Conservation (phyloP, 495 filamentous ascomycete genomes). For the Recurvomyces mirabilis region DNA sequence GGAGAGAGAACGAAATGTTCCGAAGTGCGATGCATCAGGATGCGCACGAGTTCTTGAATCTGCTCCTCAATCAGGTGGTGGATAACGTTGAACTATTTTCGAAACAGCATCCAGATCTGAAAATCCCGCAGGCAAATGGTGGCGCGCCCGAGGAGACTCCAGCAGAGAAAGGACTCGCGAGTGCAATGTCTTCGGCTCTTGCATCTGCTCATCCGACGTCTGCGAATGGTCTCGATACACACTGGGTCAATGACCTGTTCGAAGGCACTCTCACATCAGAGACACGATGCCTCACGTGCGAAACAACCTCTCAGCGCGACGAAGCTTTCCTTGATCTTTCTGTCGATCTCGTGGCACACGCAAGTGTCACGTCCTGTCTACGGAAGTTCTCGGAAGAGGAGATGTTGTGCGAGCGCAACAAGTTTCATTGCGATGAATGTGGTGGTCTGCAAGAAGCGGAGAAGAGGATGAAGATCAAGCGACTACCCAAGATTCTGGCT, state of each 20-base stretch:
- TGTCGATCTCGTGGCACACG: conserved; percentile 90
- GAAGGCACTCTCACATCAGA: conserved; percentile 91
- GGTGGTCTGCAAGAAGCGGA: conserved; percentile 95
- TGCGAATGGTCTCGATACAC: conserved; percentile 22
- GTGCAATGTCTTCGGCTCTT: conserved; percentile 16
- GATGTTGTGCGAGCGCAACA: conserved; percentile 97
- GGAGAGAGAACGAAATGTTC: conserved; percentile 95
- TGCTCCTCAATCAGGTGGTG: conserved; percentile 92
- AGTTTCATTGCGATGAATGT: conserved; percentile 96
- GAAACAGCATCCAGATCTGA: conserved; percentile 32
- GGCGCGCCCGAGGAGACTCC: no score
- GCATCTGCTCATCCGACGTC: conserved; percentile 8
- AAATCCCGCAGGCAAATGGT: conserved; percentile 24
- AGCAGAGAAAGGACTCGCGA: conserved; percentile 30
- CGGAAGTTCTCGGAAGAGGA: conserved; percentile 94
- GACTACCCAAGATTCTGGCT: conserved; percentile 79
- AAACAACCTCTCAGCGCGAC: conserved; percentile 88
- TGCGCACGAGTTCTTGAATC: conserved; percentile 91
- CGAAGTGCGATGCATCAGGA: conserved; percentile 95
- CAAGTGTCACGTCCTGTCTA: conserved; percentile 90
- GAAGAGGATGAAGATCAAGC: conserved; percentile 98
- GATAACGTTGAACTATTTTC: conserved; percentile 81
- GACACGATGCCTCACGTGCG: conserved; percentile 91
- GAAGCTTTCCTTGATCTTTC: conserved; percentile 93
- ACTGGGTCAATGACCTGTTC: conserved; percentile 97